phyloP scores from a whole-genome alignment of 2,329 filamentous ascomycete genomes.

The Colletotrichum agaves region DNA sequence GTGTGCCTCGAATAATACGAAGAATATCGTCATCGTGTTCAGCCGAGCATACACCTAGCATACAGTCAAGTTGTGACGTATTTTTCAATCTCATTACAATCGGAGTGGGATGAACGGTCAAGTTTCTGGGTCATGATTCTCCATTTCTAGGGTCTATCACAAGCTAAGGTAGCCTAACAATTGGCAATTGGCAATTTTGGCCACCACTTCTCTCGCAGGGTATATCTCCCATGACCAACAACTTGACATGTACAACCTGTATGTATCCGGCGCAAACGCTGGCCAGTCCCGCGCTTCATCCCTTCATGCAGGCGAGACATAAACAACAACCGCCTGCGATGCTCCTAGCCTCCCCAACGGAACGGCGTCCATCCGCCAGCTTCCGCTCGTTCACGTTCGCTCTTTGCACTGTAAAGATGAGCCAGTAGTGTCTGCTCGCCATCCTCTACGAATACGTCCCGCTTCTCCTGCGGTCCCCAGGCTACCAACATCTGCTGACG shows the following conservation, averaged over 20 bases:
- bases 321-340: too few species aligned
- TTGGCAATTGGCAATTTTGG: neutral
- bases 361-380: conserved; percentile 31
- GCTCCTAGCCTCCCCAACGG: conserved; percentile 28
- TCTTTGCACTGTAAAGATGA: conserved; percentile 43
- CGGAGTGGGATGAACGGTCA: too few species aligned
- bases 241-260: neutral
- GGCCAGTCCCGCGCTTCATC: neutral
- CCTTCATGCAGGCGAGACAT: neutral
- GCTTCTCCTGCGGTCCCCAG: conserved; percentile 49
- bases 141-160: neutral
- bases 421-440: conserved; percentile 46
- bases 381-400: conserved; percentile 34
- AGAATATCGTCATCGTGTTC: too few species aligned
- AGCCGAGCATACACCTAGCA: too few species aligned
- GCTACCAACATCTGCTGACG: conserved; percentile 53
- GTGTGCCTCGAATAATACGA: too few species aligned
- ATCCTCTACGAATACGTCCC: conserved; percentile 42
- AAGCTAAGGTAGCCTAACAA: neutral
- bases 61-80: too few species aligned
- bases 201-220: neutral
- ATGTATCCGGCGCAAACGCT: neutral
- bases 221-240: neutral
- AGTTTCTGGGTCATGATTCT: neutral
- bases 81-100: too few species aligned